These are phyloP conservation scores for Tephrocybe sp. DNA, from an alignment of 768 basidiomycete species.

Conservation along the genomic window DNA sequence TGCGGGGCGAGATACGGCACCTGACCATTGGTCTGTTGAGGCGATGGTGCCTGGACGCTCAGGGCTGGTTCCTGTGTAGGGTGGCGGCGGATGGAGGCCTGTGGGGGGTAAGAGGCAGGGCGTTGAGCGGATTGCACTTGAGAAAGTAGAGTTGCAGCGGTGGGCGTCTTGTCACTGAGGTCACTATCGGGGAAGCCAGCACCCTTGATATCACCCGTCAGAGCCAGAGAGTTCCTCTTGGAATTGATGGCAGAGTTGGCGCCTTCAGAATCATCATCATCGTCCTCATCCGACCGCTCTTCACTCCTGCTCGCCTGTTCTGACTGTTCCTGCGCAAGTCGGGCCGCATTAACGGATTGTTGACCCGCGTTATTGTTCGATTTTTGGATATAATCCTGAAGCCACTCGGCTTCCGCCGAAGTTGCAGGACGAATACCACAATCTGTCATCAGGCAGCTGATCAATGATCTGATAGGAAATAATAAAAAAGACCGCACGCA, in stretches of 20 bases:
- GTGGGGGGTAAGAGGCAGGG: constrained; percentile 60
- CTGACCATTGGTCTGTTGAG: constrained; percentile 42
- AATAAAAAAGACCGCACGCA: constrained; percentile 49
- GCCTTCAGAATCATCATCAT: constrained; percentile 83
- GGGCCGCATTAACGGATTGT: constrained; percentile 70
- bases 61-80: constrained; percentile 56
- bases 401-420: constrained; percentile 85
- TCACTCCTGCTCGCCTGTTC: constrained; percentile 59
- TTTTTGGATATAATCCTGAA: constrained; percentile 89
- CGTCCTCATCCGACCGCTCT: constrained; percentile 78
- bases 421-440: constrained; percentile 93
- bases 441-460: constrained; percentile 49
- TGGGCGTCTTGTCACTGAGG: constrained; percentile 82
- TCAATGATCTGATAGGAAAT: constrained; percentile 31
- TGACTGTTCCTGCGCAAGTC: constrained; percentile 67
- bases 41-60: constrained; percentile 55
- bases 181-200: constrained; percentile 54
- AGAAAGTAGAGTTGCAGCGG: constrained; percentile 70
- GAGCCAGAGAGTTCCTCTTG: constrained; percentile 70
- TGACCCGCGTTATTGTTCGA: constrained; percentile 85
- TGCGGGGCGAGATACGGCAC: constrained; percentile 49
- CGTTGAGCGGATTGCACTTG: constrained; percentile 72
- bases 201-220: constrained; percentile 63
- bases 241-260: constrained; percentile 58
- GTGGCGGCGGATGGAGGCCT: constrained; percentile 77